Evolutionary conservation across 345 rosid species (phyloP).

Genomic region (Brassica rapa): DNA sequence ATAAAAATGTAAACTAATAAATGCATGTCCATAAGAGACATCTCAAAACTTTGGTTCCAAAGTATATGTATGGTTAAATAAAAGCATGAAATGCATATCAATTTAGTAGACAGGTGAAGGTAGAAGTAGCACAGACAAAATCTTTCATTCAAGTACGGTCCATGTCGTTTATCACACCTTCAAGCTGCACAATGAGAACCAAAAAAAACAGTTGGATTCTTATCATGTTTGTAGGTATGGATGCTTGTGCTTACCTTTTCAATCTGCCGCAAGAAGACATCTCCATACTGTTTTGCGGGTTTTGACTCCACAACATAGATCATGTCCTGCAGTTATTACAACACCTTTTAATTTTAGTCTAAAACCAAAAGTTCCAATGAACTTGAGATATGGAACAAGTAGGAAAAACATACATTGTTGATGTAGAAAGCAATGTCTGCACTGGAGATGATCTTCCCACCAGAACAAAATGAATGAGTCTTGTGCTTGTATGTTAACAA

Average conservation of each 20-base stretch:
- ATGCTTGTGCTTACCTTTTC: slow-evolving; percentile 61
- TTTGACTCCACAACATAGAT: slow-evolving; percentile 74
- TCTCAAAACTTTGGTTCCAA: not conserved
- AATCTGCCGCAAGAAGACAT: slow-evolving; percentile 90
- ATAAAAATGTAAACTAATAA: slow-evolving; percentile 1
- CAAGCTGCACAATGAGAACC: slow-evolving; percentile 56
- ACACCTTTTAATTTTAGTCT: not conserved
- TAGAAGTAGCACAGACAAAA: not conserved
- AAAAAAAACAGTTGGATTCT: not conserved
- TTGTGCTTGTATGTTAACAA: slow-evolving; percentile 95
- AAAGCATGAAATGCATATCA: not conserved
- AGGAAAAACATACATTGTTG: slow-evolving; percentile 58
- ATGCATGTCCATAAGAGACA: not conserved
- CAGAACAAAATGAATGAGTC: slow-evolving; percentile 83
- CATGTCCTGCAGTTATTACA: slow-evolving; percentile 67
- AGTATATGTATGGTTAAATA: not conserved
- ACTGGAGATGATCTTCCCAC: slow-evolving; percentile 73
- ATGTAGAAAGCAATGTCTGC: slow-evolving; percentile 93
- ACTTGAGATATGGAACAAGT: not conserved
- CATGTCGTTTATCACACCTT: slow-evolving; percentile 80
- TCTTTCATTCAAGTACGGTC: slow-evolving; percentile 69
- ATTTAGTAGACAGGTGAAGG: not conserved
- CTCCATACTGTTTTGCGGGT: slow-evolving; percentile 72
- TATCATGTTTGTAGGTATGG: not conserved
- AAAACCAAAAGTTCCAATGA: not conserved